Conservation (phyloP, 208 protist genomes). For the Leishmania major region DNA sequence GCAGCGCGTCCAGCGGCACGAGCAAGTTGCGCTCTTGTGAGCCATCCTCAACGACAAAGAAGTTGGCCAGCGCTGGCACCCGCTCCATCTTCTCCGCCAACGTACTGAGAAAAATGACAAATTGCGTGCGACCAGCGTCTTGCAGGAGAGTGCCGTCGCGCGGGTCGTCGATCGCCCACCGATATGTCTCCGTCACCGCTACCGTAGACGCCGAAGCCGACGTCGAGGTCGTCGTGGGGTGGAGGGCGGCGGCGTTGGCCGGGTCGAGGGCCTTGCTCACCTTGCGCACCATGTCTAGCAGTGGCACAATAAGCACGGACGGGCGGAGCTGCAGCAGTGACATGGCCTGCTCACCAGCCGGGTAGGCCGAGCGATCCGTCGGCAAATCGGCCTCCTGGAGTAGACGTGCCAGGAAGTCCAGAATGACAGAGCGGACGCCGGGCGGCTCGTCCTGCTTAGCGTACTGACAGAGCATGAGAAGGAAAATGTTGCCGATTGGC, state of each 20-base stretch:
- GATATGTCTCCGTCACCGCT: background rate
- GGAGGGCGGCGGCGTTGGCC: background rate
- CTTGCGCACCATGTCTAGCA: slow-evolving; percentile 68
- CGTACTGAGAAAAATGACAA: slow-evolving; percentile 56
- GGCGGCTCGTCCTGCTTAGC: slow-evolving; percentile 73
- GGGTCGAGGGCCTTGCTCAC: slow-evolving; percentile 47
- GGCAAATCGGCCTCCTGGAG: slow-evolving; percentile 63
- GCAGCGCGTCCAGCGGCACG: slow-evolving; percentile 46
- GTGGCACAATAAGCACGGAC: slow-evolving; percentile 46
- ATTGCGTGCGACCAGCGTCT: slow-evolving; percentile 40
- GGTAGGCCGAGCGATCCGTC: slow-evolving; percentile 27
- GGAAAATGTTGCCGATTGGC: slow-evolving; percentile 61
- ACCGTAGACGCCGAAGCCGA: slow-evolving; percentile 3
- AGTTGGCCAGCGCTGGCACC: slow-evolving; percentile 65
- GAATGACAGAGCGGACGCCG: slow-evolving; percentile 52
- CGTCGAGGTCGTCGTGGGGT: background rate
- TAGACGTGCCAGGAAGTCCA: slow-evolving; percentile 57
- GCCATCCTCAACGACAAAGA: slow-evolving; percentile 38
- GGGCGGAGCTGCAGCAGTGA: slow-evolving; percentile 71
- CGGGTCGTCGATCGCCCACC: background rate
- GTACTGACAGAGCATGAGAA: slow-evolving; percentile 74
- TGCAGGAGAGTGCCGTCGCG: slow-evolving; percentile 22
- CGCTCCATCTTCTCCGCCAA: slow-evolving; percentile 70
- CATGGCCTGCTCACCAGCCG: slow-evolving; percentile 33
- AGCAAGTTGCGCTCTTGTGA: slow-evolving; percentile 22